Conservation (phyloP, 768 basidiomycete species). For the Goffeauzyma gilvescens region DNA sequence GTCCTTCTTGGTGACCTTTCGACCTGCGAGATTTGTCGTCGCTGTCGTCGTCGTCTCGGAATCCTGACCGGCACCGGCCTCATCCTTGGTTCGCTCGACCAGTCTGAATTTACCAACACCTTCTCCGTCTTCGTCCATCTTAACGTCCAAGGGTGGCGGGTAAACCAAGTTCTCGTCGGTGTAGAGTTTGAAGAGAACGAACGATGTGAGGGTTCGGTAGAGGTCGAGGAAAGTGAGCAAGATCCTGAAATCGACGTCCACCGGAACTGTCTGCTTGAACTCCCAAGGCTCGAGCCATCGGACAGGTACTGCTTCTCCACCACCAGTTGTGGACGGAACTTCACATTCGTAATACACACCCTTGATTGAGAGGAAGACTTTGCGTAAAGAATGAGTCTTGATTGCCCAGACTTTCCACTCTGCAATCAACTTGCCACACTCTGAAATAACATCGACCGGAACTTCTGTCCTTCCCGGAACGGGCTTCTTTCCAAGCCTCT, state of each 20-base stretch:
- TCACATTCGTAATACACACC: constrained; percentile 96
- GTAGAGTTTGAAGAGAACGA: constrained; percentile 95
- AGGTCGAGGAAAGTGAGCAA: constrained; percentile 96
- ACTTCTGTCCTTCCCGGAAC: constrained; percentile 37
- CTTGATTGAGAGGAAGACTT: constrained; percentile 90
- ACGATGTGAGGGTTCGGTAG: constrained; percentile 88
- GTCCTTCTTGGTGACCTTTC: constrained; percentile 42
- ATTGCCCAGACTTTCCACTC: constrained; percentile 87
- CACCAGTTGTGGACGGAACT: constrained; percentile 42
- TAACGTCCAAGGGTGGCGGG: constrained; percentile 71
- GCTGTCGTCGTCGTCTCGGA: constrained; percentile 32
- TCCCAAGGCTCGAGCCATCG: constrained; percentile 88
- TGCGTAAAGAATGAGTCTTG: constrained; percentile 62
- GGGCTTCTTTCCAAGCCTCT: constrained; percentile 68
- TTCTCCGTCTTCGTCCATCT: constrained; percentile 67
- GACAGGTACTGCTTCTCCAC: constrained; percentile 61
- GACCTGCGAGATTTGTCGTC: too few species aligned
- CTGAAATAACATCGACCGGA: constrained; percentile 64
- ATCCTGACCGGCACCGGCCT: constrained; percentile 24
- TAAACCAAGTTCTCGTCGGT: constrained; percentile 81
- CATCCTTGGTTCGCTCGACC: constrained; percentile 37
- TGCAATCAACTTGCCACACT: constrained; percentile 69
- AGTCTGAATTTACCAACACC: constrained; percentile 75
- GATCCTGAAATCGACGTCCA: constrained; percentile 90
- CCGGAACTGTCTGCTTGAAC: constrained; percentile 83